Evolutionary conservation across 768 basidiomycete species (phyloP), one percentile per base, ranked within the genome.

Genomic region (Suillus bovinus): DNA sequence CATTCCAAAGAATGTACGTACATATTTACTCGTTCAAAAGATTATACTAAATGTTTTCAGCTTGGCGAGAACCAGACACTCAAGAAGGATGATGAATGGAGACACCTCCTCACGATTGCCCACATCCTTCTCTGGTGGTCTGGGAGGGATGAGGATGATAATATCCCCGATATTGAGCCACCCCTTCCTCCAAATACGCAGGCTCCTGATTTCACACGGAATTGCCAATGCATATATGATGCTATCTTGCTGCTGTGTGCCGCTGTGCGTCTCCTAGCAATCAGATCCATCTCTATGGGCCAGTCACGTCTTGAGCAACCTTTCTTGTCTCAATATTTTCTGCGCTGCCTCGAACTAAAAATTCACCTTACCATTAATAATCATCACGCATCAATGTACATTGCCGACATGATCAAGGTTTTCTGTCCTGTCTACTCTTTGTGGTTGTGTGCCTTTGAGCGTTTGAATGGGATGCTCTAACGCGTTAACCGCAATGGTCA

Each of bases 381-480:
- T 47, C 79, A 82, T 8, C 82, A 82, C 62, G 55, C 79, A 4
- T 62, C 77, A 1, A 64, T 83, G 20, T 81, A 82, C 66, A 64
- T 80, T 27, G 63, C 64, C 0, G 64, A 69, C 4, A 64, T 73
- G 16, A 63, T 82, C 4, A 59, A 61, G 1, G 59, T 66, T 1
- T 78, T 77, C 63, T 78, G 79, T 1, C 78, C 79, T 0, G 69
- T 68, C 9, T 78, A 76, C 58, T 66, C 69, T 7, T 81, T 78
- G 77, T 61, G 74, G 17, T 72, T 73, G 36, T 79, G 72, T 46
- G 63, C 74, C 1, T 78, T 78, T 55, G 77, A 80, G 59, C 34
- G 72, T 5, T 69, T 72, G 38, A 80, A 79, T 60, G 68, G 71
- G 42, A 56, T 73, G 17, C 64, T 78, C 11, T 72, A 77, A 39